Evolutionary conservation across 2,329 filamentous ascomycete genomes (phyloP).

Genomic region (Monilinia fructigena): DNA sequence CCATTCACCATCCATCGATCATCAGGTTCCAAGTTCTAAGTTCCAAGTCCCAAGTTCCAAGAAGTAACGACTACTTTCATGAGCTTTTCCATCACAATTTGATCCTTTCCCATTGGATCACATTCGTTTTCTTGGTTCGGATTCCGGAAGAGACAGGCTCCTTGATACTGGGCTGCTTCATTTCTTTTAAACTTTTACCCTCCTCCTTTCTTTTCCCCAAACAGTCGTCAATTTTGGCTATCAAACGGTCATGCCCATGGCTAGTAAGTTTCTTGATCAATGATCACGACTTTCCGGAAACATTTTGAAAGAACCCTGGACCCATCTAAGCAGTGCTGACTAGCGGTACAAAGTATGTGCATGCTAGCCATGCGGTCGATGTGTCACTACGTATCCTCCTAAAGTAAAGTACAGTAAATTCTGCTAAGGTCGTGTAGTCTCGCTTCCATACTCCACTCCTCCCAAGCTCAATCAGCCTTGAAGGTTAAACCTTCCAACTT

Average conservation of each 20-base stretch:
- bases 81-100: neutral
- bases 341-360: neutral
- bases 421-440: too few relatives aligned
- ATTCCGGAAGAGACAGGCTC: neutral
- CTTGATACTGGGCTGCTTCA: neutral
- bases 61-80: neutral
- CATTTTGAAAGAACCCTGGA: slow-evolving; percentile 8
- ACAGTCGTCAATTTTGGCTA: neutral
- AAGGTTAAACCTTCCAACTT: slow-evolving; percentile 7
- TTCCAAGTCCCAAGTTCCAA: neutral
- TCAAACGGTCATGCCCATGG: neutral
- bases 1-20: too few relatives aligned
- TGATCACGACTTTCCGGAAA: neutral
- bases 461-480: neutral
- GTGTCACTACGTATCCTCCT: neutral
- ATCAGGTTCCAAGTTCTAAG: too few relatives aligned
- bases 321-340: neutral
- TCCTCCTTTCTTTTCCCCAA: neutral
- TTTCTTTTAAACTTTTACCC: slow-evolving; percentile 1
- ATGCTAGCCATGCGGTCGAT: slow-evolving; percentile 7
- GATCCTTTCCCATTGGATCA: neutral
- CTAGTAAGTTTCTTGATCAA: neutral
- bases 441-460: neutral
- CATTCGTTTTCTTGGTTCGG: neutral
- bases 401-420: neutral